Conservation (phyloP, 768 basidiomycete species). For the Inosperma sp. region DNA sequence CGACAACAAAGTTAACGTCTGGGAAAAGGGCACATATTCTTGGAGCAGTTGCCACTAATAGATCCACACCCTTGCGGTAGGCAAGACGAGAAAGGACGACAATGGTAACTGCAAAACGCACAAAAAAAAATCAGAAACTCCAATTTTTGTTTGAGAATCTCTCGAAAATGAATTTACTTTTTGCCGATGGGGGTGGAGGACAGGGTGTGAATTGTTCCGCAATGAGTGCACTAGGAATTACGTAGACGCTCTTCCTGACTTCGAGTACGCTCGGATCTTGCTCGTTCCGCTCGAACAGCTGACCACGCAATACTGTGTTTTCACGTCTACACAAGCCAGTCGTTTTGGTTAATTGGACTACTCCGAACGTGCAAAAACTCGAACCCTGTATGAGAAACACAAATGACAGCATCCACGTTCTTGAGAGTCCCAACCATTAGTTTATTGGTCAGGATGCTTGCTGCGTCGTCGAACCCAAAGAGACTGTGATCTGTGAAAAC, state of each 20-base stretch:
- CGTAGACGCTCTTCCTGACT: slow-evolving; percentile 65
- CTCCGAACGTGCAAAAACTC: slow-evolving; percentile 16
- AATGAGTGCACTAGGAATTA: slow-evolving; percentile 90
- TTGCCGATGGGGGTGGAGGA: slow-evolving; percentile 44
- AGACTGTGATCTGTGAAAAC: slow-evolving; percentile 97
- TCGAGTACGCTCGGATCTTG: slow-evolving; percentile 40
- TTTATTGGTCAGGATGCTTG: slow-evolving; percentile 96
- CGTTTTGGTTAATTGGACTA: neutral
- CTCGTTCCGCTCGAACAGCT: slow-evolving; percentile 56
- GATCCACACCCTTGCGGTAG: slow-evolving; percentile 94
- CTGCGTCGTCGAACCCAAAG: slow-evolving; percentile 96
- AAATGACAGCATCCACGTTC: slow-evolving; percentile 92
- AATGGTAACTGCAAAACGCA: slow-evolving; percentile 69
- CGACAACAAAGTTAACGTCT: slow-evolving; percentile 84
- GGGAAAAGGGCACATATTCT: slow-evolving; percentile 82
- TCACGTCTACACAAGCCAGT: slow-evolving; percentile 64
- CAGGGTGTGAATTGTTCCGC: slow-evolving; percentile 81
- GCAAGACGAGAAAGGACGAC: slow-evolving; percentile 87
- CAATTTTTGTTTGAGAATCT: neutral
- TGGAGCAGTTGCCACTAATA: slow-evolving; percentile 89
- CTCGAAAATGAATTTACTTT: slow-evolving; percentile 42
- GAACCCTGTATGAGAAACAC: slow-evolving; percentile 95
- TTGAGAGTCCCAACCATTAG: slow-evolving; percentile 79
- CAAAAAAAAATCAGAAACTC: neutral
- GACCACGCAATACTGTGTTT: slow-evolving; percentile 88